Base-by-base conservation (phyloP, 306 rosid genomes). In the Inga leiocalycina region DNA sequence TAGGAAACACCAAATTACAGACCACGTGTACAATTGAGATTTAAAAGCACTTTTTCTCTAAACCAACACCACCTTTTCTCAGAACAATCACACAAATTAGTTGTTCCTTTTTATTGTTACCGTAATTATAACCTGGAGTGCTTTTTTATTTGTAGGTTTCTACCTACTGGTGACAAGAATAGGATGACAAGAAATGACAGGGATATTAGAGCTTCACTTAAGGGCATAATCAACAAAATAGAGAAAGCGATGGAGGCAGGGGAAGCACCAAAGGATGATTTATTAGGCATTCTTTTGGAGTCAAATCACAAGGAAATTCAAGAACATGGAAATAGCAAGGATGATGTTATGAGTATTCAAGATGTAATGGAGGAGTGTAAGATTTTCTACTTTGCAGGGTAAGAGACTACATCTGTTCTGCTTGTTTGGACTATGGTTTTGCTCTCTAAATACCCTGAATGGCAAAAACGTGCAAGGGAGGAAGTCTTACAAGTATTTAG, bases 381-480 rank as follows among this genome's bases (percentile, higher is more conserved):
- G n/a, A n/a, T 75, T 17, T 88, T 90, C 79, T 90, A 87, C 85
- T 39, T 90, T 54, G 91, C 89, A 4, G 92, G 93, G 10, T 90
- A 92, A 51, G 96, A 90, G 10, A 90, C 96, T 20, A 90, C 92
- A 1, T 81, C 93, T 0, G 71, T 7, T 19, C 44, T 90, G 43
- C 87, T 92, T 14, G 83, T 88, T 51, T 92, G 90, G 92, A 90
- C 93, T 4, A 81, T 92, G 86, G 35, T 90, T 0, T 41, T 89
- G 10, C 49, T 90, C 68, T 27, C 91, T 83, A 73, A 44, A 22
- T 46, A 85, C 62, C 83, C 80, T 3, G 35, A 85, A 59, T 90
- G 92, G 97, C 92, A 92, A 86, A 44, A 52, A 16, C 88, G 78
- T 5, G 97, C 94, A 3, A 89, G 94, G 44, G 89, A 85, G 8